phyloP scores from a whole-genome alignment of 768 basidiomycete genomes.

The Leccinum sublutescens region DNA sequence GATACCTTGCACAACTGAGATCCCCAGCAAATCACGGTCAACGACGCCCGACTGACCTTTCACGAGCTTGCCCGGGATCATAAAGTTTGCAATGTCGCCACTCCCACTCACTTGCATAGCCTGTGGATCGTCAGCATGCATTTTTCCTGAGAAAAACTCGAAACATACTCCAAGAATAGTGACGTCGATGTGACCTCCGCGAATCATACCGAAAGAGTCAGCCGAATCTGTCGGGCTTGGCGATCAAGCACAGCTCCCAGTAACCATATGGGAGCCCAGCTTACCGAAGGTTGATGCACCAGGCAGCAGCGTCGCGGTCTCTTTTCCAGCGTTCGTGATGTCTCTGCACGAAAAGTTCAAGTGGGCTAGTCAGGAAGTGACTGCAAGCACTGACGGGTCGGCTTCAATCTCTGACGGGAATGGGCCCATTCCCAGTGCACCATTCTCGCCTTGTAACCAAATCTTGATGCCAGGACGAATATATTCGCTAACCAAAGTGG shows the following conservation, averaged over 20 bases:
- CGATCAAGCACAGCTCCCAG: slow-evolving; percentile 20
- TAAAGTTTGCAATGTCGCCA: slow-evolving; percentile 96
- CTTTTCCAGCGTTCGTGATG: slow-evolving; percentile 92
- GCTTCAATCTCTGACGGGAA: slow-evolving; percentile 75
- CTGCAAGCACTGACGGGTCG: slow-evolving; percentile 61
- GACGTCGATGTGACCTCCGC: slow-evolving; percentile 82
- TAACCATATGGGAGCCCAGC: slow-evolving; percentile 40
- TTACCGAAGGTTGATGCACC: slow-evolving; percentile 87
- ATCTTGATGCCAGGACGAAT: slow-evolving; percentile 68
- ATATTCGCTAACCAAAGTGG: slow-evolving; percentile 82
- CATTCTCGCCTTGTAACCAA: slow-evolving; percentile 88
- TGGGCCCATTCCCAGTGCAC: slow-evolving; percentile 83
- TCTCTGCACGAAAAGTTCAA: slow-evolving; percentile 64
- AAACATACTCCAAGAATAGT: slow-evolving; percentile 74
- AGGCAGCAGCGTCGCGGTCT: slow-evolving; percentile 88
- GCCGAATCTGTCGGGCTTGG: slow-evolving; percentile 53
- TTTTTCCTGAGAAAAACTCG: slow-evolving; percentile 1
- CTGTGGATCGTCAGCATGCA: slow-evolving; percentile 35
- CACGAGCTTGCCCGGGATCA: slow-evolving; percentile 94
- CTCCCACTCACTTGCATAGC: slow-evolving; percentile 94
- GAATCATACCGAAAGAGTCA: slow-evolving; percentile 95
- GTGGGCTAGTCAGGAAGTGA: slow-evolving; percentile 14
- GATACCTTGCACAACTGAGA: slow-evolving; percentile 56
- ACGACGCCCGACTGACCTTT: slow-evolving; percentile 69
- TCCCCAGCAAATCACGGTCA: not conserved